A percentile compares a stretch with the other conserved stretches of the same genome.
Conservation (phyloP, 371 early-diverging fungal species). For the Funneliformis caledonium region DNA sequence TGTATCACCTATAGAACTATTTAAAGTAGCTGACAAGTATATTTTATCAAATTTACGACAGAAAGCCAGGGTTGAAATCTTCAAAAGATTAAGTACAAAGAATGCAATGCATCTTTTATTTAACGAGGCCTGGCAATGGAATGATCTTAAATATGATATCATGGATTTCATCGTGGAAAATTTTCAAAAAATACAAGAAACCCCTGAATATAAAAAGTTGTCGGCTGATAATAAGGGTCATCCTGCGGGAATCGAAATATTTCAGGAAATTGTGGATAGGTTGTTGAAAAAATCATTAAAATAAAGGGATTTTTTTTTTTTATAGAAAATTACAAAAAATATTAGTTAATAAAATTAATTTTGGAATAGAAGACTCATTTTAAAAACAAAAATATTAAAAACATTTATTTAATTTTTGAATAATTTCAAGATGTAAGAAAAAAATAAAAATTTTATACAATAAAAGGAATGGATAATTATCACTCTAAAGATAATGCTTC, state of each 20-base stretch:
- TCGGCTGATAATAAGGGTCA: background rate
- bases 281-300: background rate
- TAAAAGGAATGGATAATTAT: no score
- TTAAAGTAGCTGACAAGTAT: constrained; percentile 30
- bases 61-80: background rate
- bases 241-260: constrained; percentile 3
- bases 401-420: no score
- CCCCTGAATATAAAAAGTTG: constrained; percentile 12
- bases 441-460: no score
- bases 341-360: no score
- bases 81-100: constrained; percentile 11
- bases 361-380: no score
- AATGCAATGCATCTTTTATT: constrained; percentile 34
- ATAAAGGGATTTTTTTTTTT: no score
- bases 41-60: constrained; percentile 24
- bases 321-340: no score
- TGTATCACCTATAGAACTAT: constrained; percentile 4
- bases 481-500: no score
- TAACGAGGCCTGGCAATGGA: constrained; percentile 22
- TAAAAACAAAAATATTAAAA: no score
- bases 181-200: constrained; percentile 24
- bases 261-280: background rate
- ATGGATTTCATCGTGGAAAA: constrained; percentile 26
- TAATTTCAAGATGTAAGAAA: no score
- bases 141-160: constrained; percentile 25